phyloP scores from a whole-genome alignment of 225 moss, liverwort and hornwort genomes.

The Physcomitrium patens region DNA sequence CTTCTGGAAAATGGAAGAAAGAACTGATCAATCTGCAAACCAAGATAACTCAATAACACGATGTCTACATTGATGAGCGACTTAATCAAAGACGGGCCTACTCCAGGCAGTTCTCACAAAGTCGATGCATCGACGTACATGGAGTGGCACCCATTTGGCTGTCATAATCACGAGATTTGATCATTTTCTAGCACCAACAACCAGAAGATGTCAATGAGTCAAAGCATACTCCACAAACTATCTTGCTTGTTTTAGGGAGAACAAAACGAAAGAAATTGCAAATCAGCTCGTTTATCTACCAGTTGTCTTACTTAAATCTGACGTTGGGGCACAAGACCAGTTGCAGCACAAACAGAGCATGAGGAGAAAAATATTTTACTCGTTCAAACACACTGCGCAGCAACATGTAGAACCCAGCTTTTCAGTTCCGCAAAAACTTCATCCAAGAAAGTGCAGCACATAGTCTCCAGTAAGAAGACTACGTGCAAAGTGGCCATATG shows the following conservation, averaged over 20 bases:
- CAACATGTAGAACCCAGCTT: slow-evolving; percentile 16
- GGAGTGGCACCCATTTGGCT: not conserved
- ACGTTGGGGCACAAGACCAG: not conserved
- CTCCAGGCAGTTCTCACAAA: not conserved
- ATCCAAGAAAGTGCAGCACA: not conserved
- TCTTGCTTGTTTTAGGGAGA: not conserved
- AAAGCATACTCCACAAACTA: slow-evolving; percentile 3
- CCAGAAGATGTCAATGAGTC: slow-evolving; percentile 1
- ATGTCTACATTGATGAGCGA: no score
- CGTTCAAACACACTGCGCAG: not conserved
- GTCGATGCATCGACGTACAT: not conserved
- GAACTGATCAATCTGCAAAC: no score
- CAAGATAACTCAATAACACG: no score
- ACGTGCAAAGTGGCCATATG: not conserved
- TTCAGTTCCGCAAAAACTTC: not conserved
- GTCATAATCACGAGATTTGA: not conserved
- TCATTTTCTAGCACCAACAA: slow-evolving; percentile 10
- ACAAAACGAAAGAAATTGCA: not conserved
- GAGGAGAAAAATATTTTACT: not conserved
- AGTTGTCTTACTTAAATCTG: not conserved
- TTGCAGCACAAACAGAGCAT: slow-evolving; percentile 13
- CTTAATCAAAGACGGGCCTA: no score
- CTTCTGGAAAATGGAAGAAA: no score
- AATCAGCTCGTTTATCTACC: not conserved
- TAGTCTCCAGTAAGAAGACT: not conserved